phyloP scores from a whole-genome alignment of 2,329 filamentous ascomycete species.

The Calonectria montana region DNA sequence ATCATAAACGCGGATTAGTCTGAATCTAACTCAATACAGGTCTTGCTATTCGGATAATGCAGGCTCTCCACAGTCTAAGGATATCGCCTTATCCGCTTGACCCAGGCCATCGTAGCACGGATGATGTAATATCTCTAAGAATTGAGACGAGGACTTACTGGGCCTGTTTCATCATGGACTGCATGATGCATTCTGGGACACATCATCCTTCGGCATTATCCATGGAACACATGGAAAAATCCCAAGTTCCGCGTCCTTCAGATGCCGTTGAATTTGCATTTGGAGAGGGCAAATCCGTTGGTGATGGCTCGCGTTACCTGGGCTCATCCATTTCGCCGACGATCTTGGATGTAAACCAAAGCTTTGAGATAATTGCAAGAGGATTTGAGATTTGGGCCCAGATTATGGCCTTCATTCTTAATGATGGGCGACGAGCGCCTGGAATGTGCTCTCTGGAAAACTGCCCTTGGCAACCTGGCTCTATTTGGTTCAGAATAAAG shows the following conservation, averaged over 20 bases:
- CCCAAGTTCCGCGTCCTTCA: slow-evolving; percentile 37
- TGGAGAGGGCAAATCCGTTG: slow-evolving; percentile 36
- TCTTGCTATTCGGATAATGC: slow-evolving; percentile 54
- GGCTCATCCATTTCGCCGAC: neutral
- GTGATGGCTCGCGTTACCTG: neutral
- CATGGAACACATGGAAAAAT: slow-evolving; percentile 45
- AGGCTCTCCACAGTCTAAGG: slow-evolving; percentile 45
- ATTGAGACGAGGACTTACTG: slow-evolving; percentile 54
- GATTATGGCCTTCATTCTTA: slow-evolving; percentile 53
- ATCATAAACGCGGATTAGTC: neutral
- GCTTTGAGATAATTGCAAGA: slow-evolving; percentile 47
- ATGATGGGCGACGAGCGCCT: slow-evolving; percentile 51
- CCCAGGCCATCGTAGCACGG: slow-evolving; percentile 8
- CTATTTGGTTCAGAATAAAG: slow-evolving; percentile 46
- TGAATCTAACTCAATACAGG: neutral
- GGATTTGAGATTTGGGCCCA: slow-evolving; percentile 56
- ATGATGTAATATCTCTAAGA: neutral
- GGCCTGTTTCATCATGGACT: slow-evolving; percentile 56
- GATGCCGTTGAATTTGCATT: slow-evolving; percentile 51
- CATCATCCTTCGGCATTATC: slow-evolving; percentile 48
- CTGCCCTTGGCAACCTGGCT: slow-evolving; percentile 50
- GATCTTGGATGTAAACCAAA: neutral
- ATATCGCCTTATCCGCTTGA: neutral
- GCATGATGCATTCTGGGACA: slow-evolving; percentile 53
- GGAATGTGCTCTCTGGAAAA: slow-evolving; percentile 51